phyloP scores from a whole-genome alignment of 1,284 basidiomycete species.

The Melampsora larici-populina region DNA sequence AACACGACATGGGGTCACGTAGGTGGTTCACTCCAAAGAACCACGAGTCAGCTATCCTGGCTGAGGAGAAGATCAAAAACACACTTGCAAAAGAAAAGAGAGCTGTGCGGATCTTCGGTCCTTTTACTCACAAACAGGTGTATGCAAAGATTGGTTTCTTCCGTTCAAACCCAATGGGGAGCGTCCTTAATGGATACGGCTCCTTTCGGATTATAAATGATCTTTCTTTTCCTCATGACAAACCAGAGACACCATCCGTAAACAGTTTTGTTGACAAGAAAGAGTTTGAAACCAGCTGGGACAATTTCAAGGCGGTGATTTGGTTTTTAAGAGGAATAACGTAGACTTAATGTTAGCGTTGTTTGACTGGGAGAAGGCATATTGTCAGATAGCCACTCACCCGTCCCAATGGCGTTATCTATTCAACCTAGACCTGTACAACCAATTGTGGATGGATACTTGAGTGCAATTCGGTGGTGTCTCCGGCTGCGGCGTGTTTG shows the following conservation, averaged over 20 bases:
- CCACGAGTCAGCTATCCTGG: too few species aligned
- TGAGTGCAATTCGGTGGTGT: background rate
- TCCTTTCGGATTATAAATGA: background rate
- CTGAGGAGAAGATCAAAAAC: background rate
- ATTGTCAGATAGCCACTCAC: background rate
- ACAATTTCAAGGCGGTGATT: too few species aligned
- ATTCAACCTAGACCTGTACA: background rate
- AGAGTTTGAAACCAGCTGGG: too few species aligned
- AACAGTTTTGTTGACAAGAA: too few species aligned
- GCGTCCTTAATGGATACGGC: background rate
- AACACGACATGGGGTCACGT: background rate
- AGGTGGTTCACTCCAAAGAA: background rate
- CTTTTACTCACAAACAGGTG: slow-evolving; percentile 2
- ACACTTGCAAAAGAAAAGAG: background rate
- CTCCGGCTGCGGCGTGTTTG: background rate
- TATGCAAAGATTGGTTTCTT: background rate
- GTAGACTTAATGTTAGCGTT: too few species aligned
- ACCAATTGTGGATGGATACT: background rate
- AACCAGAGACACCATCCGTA: too few species aligned
- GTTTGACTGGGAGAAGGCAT: too few species aligned
- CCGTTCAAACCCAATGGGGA: background rate
- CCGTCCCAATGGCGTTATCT: slow-evolving; percentile 1
- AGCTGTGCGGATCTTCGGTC: background rate
- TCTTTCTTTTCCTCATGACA: background rate
- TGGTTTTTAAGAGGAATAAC: too few species aligned